Base-by-base conservation (phyloP, 148 eudicot genomes). In the Rhododendron mucronatum region DNA sequence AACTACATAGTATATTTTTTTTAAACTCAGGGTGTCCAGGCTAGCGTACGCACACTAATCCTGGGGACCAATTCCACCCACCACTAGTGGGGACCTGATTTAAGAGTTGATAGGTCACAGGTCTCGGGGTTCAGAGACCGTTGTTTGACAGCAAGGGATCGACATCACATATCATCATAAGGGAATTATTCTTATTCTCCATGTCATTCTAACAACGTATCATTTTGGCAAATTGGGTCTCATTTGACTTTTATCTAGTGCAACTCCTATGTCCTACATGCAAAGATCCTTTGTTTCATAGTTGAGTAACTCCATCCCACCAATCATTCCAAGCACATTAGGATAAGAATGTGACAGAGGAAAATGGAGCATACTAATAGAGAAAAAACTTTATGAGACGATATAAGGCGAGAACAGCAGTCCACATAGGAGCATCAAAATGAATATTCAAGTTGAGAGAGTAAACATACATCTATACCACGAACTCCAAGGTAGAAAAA, bases 401-500 rank as follows among this genome's bases (percentile, higher is more conserved):
- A 71, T 65, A 83, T 21, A 15, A 83, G 7, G 76, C 6, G 37
- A 9, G 0, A 12, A 82, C 39, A 75, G 57, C 55, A 75, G 16
- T 65, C 37, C 61, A 35, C 59, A 87, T 50, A 50, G 67, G 10
- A 78, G 63, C 30, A 28, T 2, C 4, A 69, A 83, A 6, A 59
- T 26, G 33, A 30, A 80, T 67, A 84, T 87, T 12, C 53, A 71
- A 78, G 23, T 35, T 23, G 82, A 59, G 75, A 77, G n/a, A 85
- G 87, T 78, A 75, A 76, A 87, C 95, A 61, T 94, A 96, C 99
- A 88, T 96, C 93, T 87, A 96, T 82, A 86, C 98, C 97, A 86
- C 93, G 95, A 86, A 94, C 90, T 83, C 92, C 84, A 69, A 95
- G 94, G 92, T 71, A 92, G 93, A 91, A 96, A 88, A 82, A 93